phyloP scores from a whole-genome alignment of 2,329 filamentous ascomycete species.

The Annulohypoxylon truncatum region DNA sequence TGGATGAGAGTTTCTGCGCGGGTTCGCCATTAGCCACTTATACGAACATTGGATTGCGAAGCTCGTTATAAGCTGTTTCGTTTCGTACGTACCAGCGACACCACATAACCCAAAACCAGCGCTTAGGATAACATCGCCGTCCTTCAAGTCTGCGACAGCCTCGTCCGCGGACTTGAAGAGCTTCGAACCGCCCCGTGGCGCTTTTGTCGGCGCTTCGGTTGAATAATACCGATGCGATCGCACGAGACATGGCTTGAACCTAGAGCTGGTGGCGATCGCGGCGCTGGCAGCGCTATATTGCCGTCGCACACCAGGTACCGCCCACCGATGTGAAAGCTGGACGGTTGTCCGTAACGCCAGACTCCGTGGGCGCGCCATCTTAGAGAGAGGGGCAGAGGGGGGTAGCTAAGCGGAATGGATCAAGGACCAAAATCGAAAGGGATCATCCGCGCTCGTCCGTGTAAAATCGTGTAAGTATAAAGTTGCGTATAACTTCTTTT shows the following conservation, averaged over 20 bases:
- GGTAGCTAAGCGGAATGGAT: slow-evolving; percentile 5
- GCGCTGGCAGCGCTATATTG: slow-evolving; percentile 26
- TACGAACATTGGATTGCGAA: background rate
- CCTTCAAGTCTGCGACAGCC: slow-evolving; percentile 76
- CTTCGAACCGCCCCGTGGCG: slow-evolving; percentile 57
- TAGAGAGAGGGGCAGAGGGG: slow-evolving; percentile 18
- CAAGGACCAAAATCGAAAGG: slow-evolving; percentile 11
- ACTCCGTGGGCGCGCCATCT: slow-evolving; percentile 45
- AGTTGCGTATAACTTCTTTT: background rate
- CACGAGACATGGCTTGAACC: slow-evolving; percentile 31
- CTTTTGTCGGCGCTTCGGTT: slow-evolving; percentile 37
- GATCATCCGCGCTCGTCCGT: slow-evolving; percentile 12
- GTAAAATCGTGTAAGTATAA: background rate
- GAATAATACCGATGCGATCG: slow-evolving; percentile 40
- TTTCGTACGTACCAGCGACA: slow-evolving; percentile 66
- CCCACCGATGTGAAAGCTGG: slow-evolving; percentile 46
- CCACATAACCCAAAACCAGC: slow-evolving; percentile 87
- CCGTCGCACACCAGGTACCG: slow-evolving; percentile 36
- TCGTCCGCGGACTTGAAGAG: slow-evolving; percentile 69
- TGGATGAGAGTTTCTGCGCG: slow-evolving; percentile 75
- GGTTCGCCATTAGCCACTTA: slow-evolving; percentile 10
- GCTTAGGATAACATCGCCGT: slow-evolving; percentile 77
- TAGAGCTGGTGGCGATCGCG: slow-evolving; percentile 4
- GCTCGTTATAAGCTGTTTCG: background rate
- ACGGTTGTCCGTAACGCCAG: slow-evolving; percentile 43